Base-by-base conservation (phyloP, 1,284 basidiomycete species). In the Dichomitus squalens region DNA sequence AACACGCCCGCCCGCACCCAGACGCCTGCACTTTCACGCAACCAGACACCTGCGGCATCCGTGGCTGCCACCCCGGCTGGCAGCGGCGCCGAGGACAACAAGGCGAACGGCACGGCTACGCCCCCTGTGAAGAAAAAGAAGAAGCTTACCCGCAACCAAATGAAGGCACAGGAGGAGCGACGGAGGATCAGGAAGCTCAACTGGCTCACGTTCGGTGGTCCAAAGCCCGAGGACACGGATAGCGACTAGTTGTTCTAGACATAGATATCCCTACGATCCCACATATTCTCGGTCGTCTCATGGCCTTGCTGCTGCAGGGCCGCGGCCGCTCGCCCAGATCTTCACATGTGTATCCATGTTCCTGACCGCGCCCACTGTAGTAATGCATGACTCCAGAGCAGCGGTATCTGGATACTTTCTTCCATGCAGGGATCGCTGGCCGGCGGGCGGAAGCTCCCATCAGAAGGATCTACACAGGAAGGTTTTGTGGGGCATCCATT, bases 81-180 rank as follows among this genome's bases (percentile, higher is more conserved):
- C 29, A 91, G 88, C 68, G 90, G 88, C 16, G 82, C 78, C 43
- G 90, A 92, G 71, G 86, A 84, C 57, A 68, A 84, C 58, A 68
- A 68, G 56, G 76, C 72, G 41, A 75, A 72, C 39, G 75, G 75
- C 46, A 67, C 70, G 25, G 63, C 70, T 7, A 77, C 77, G 44
- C 76, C 75, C 35, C 72, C 79, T 25, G 70, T 79, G 53, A 89
- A 80, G 77, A 95, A 91, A 79, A 95, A 95, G 81, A 97, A 96
- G 82, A 96, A 95, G 77, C 50, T 83, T 73, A 96, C 95, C 7
- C 83, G 95, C 60, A 97, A 97, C 76, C 93, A 96, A 73, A 46
- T 90, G 64, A 97, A 97, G 75, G 93, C 84, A 7, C 88, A 86
- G 73, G 93, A 94, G 73, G 93, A 95, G 75, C 80, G 93, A 59